Conservation (phyloP, 75 land plant species). For the Ceratopteris richardii region DNA sequence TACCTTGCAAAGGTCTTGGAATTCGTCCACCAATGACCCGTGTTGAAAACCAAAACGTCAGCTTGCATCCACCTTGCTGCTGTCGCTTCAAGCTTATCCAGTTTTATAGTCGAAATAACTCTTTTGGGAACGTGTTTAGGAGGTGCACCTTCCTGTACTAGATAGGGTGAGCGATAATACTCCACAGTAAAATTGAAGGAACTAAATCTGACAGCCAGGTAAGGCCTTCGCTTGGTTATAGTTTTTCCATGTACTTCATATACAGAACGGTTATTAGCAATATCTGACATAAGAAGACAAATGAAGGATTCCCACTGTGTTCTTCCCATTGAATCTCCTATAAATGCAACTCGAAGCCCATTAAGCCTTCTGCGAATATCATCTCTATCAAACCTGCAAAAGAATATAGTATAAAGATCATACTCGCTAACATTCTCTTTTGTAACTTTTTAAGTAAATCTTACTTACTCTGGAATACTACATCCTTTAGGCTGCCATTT, state of each 20-base stretch:
- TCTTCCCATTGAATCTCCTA: constrained; percentile 38
- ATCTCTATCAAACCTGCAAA: constrained; percentile 23
- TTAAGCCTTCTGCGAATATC: constrained; percentile 27
- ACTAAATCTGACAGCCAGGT: constrained; percentile 49
- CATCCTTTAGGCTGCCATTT: constrained; percentile 80
- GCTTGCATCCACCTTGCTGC: constrained; percentile 48
- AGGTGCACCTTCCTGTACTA: constrained; percentile 58
- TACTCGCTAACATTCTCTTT: too few species aligned
- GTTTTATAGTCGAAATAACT: constrained; percentile 39
- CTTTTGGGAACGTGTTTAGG: constrained; percentile 30
- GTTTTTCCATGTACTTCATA: constrained; percentile 63
- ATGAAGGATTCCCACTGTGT: constrained; percentile 51
- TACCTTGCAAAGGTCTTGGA: constrained; percentile 56
- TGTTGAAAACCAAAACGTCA: constrained; percentile 56
- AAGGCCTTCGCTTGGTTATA: constrained; percentile 76
- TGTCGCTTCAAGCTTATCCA: constrained; percentile 55
- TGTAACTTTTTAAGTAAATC: too few species aligned
- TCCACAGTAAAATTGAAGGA: constrained; percentile 67
- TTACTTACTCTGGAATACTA: constrained; percentile 43
- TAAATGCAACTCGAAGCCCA: constrained; percentile 28
- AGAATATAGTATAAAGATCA: too few species aligned
- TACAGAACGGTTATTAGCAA: constrained; percentile 15
- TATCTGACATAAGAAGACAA: constrained; percentile 19
- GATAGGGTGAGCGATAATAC: constrained; percentile 72
- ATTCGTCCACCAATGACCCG: constrained; percentile 83